Conservation (phyloP, 2,329 filamentous ascomycete genomes). For the Magnaporthiopsis incrustans region DNA sequence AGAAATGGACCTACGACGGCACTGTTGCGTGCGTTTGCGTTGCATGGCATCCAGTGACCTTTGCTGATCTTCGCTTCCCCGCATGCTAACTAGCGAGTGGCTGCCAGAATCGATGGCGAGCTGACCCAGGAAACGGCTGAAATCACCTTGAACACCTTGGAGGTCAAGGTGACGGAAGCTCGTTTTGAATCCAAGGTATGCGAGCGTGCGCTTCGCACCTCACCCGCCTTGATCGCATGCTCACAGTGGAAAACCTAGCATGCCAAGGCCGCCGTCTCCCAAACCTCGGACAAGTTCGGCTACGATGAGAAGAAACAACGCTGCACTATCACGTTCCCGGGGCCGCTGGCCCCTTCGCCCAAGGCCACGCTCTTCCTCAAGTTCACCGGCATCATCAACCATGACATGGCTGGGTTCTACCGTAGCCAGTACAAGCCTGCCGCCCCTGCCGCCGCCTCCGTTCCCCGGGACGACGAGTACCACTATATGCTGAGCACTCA, state of each 20-base stretch:
- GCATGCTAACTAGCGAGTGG: neutral
- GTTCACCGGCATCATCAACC: constrained; percentile 75
- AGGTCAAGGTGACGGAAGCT: constrained; percentile 65
- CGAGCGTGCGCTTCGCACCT: neutral
- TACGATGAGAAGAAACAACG: constrained; percentile 83
- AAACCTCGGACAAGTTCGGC: constrained; percentile 58
- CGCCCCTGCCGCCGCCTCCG: constrained; percentile 60
- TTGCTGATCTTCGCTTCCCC: neutral
- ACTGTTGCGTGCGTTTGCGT: constrained; percentile 48
- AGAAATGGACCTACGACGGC: constrained; percentile 70
- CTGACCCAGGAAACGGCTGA: constrained; percentile 65
- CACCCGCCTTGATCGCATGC: neutral
- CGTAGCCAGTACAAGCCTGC: constrained; percentile 74
- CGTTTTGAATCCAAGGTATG: constrained; percentile 47
- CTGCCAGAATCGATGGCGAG: constrained; percentile 61
- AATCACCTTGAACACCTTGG: constrained; percentile 76
- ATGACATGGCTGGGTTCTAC: constrained; percentile 98
- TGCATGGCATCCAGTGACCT: neutral
- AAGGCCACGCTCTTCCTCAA: constrained; percentile 51
- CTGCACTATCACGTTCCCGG: constrained; percentile 64
- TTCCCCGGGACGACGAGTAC: constrained; percentile 62
- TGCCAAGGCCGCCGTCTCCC: constrained; percentile 46
- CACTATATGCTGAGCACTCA: constrained; percentile 87
- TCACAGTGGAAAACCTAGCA: constrained; percentile 19
- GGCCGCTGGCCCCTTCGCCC: constrained; percentile 54